Evolutionary conservation across 2,329 filamentous ascomycete species (phyloP).

Genomic region (Cytospora chrysosperma): DNA sequence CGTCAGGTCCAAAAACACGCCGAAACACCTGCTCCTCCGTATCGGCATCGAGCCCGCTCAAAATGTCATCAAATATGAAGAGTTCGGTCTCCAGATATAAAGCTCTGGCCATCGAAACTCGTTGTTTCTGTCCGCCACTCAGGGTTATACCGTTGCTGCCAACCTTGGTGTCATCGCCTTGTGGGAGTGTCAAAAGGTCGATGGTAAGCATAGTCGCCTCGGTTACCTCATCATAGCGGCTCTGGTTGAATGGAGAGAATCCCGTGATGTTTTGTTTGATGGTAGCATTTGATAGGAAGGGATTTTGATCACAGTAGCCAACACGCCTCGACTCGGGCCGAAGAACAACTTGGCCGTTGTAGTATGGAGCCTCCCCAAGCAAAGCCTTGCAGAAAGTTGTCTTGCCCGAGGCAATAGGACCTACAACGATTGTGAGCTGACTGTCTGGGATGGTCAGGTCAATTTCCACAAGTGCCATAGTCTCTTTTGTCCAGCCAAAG

Average conservation of each 20-base stretch:
- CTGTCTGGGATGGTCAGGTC: constrained; percentile 33
- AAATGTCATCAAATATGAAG: constrained; percentile 40
- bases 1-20: constrained; percentile 37
- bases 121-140: constrained; percentile 38
- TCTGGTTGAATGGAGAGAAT: constrained; percentile 24
- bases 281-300: constrained; percentile 17
- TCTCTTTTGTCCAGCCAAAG: constrained; percentile 37
- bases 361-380: constrained; percentile 32
- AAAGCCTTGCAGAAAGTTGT: constrained; percentile 38
- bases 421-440: constrained; percentile 35
- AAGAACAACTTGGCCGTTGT: constrained; percentile 5
- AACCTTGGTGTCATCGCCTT: constrained; percentile 36
- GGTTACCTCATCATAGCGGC: constrained; percentile 33
- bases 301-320: constrained; percentile 31
- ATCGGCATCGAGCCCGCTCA: constrained; percentile 41
- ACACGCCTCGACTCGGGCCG: constrained; percentile 19
- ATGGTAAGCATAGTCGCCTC: constrained; percentile 33
- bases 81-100: constrained; percentile 29
- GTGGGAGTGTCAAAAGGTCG: constrained; percentile 34
- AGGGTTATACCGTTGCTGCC: constrained; percentile 39
- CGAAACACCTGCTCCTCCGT: constrained; percentile 43
- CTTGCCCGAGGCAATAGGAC: constrained; percentile 40
- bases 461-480: constrained; percentile 33
- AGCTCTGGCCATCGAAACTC: constrained; percentile 30
- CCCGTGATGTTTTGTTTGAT: constrained; percentile 20